Conservation (phyloP, 768 basidiomycete genomes). For the Termitomyces eurrhizus region DNA sequence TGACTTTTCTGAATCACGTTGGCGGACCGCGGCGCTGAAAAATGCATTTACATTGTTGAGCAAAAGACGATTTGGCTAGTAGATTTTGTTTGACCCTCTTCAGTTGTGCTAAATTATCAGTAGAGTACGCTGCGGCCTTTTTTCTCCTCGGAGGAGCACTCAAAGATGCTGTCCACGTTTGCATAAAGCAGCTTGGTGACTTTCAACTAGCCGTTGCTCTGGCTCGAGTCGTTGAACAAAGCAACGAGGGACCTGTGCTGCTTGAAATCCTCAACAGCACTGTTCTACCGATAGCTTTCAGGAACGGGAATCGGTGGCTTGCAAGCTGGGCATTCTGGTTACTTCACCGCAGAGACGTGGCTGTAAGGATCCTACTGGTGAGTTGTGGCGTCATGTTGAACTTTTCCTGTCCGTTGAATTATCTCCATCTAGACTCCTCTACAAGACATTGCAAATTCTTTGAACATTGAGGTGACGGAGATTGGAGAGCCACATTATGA, state of each 20-base stretch:
- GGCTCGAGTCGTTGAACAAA: conserved; percentile 79
- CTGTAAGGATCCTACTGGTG: conserved; percentile 88
- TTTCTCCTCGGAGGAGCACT: conserved; percentile 88
- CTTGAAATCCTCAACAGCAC: conserved; percentile 64
- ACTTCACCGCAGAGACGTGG: conserved; percentile 80
- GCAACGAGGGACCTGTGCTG: conserved; percentile 77
- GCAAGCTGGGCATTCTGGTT: conserved; percentile 97
- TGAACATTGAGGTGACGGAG: conserved; percentile 51
- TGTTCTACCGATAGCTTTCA: conserved; percentile 82
- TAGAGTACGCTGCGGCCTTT: conserved; percentile 98
- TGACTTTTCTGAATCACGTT: conserved; percentile 78
- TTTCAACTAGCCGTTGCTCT: conserved; percentile 88
- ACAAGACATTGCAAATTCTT: conserved; percentile 60
- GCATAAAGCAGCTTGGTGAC: conserved; percentile 82
- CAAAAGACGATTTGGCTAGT: conserved; percentile 88
- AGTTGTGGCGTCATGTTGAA: conserved; percentile 22
- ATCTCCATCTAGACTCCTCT: conserved; percentile 62
- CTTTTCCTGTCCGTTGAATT: not conserved
- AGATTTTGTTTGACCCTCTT: not conserved
- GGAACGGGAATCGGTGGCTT: conserved; percentile 87
- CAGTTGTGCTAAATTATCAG: not conserved
- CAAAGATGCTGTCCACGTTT: conserved; percentile 90
- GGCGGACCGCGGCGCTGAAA: conserved; percentile 92
- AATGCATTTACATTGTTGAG: conserved; percentile 91
- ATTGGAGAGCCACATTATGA: conserved; percentile 90